Evolutionary conservation across 2,329 filamentous ascomycete genomes (phyloP), one percentile per base, ranked within the genome.

Genomic region (Arthrinium puccinioides): DNA sequence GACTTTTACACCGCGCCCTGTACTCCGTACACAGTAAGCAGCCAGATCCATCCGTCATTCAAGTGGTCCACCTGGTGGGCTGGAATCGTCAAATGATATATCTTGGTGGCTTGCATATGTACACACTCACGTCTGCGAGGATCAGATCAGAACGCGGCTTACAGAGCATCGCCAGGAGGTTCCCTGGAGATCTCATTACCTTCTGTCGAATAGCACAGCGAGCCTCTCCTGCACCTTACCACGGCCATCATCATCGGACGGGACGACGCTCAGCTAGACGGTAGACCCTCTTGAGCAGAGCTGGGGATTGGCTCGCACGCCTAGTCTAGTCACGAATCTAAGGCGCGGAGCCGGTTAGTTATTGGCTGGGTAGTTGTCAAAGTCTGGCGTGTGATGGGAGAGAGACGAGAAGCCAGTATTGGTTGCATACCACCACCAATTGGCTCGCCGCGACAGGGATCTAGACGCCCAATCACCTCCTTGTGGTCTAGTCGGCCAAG

Each of bases 401-500:
- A 57, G 53, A 53, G 54, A 44, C 46, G 44, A 44, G 40, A 21
- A 14, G 41, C 39, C 49, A 42, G 46, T 45, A 58, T 54, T 58
- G 55, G 54, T 38, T 48, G 42, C 42, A 36, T 45, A 45, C 41
- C 46, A 43, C 30, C 53, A 39, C 44, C 48, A 41, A 52, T 55
- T 50, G 54, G 48, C 56, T 54, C 59, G 55, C 56, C 41, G 43
- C 16, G 25, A 28, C 49, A 47, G 43, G 55, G 51, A 52, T 59
- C 55, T 65, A 65, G 59, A 63, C 62, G 62, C 63, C 59, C 50
- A 53, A 47, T 57, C 52, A 49, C 39, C 45, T 51, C 51, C 39
- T 48, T 53, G 46, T 36, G 45, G 57, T 37, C 49, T 61, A 58
- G 60, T 48, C 48, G 43, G 39, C 41, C 39, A 36, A n/a, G 26